phyloP scores from a whole-genome alignment of 768 basidiomycete species.

The Phlegmacium glaucopus region DNA sequence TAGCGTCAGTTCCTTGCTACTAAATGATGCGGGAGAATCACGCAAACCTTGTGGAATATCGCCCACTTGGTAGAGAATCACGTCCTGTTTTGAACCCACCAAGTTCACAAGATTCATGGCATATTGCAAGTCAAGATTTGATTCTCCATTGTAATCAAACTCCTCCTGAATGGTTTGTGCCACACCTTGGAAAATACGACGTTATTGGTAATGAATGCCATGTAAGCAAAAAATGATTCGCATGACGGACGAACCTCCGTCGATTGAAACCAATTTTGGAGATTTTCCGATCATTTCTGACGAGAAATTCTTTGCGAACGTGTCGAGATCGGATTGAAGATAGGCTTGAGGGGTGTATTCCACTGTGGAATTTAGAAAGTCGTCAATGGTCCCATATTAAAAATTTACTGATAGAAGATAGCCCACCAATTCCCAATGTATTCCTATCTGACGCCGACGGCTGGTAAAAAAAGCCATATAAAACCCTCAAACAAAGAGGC shows the following conservation, averaged over 20 bases:
- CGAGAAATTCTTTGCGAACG: slow-evolving; percentile 37
- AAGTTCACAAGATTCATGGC: slow-evolving; percentile 42
- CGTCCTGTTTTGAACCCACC: slow-evolving; percentile 21
- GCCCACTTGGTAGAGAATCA: slow-evolving; percentile 40
- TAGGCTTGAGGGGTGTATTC: slow-evolving; percentile 52
- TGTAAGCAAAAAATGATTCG: too few relatives aligned
- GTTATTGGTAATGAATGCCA: not conserved
- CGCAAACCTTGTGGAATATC: slow-evolving; percentile 32
- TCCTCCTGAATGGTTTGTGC: slow-evolving; percentile 32
- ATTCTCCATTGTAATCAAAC: slow-evolving; percentile 47
- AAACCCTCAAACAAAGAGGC: slow-evolving; percentile 34
- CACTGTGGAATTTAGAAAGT: slow-evolving; percentile 24
- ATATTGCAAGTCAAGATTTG: slow-evolving; percentile 52
- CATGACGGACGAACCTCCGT: slow-evolving; percentile 21
- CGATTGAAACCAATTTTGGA: slow-evolving; percentile 30
- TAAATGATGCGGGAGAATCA: not conserved
- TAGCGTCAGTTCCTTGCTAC: not conserved
- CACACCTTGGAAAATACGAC: slow-evolving; percentile 25
- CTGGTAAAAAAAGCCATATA: slow-evolving; percentile 32
- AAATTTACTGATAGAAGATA: not conserved
- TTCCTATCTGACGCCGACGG: slow-evolving; percentile 30
- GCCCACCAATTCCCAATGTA: slow-evolving; percentile 34
- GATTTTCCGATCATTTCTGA: slow-evolving; percentile 26
- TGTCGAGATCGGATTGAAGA: slow-evolving; percentile 38
- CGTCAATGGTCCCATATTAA: not conserved